Base-by-base conservation (phyloP, 345 rosid species). In the Melastoma malabathricum region DNA sequence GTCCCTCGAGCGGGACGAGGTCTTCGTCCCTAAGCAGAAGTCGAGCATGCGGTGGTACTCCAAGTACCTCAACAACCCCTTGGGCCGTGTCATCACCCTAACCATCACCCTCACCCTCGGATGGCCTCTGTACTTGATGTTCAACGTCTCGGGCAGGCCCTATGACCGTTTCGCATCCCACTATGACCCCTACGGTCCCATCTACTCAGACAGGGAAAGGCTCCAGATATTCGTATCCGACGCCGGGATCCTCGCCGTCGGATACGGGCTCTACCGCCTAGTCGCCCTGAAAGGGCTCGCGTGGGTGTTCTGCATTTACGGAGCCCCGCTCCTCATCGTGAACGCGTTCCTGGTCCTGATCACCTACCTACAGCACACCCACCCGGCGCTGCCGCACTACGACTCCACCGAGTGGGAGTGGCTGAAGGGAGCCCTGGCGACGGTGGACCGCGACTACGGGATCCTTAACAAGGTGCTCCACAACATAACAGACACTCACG, bases 361-460 rank as follows among this genome's bases (percentile, higher is more conserved):
- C 65, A 89, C 95, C 0, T 89, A 58, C 57, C 66, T 89, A 76
- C 97, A 89, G 65, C 97, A 89, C 74, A 83, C 97, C 17, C 95
- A 89, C 27, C 83, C 84, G 0, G 64, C 95, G 0, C 59, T 86
- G 60, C 97, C 97, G 0, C 97, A 83, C 54, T 89, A 89, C 27
- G 78, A 81, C 61, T 71, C 90, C 7, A 68, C 84, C 0, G 90
- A 81, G 57, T 89, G 97, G 97, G 97, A 86, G 39, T 89, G 97
- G 97, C 57, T 89, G 2, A 69, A 84, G 27, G 97, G 97, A 51
- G 96, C 90, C 39, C 59, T 86, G 43, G 75, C 90, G 8, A 89
- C 97, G 0, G 88, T 81, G 1, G 97, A 89, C 63, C 74, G 94
- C 55, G 94, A 83, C 59, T 89, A 86, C 15, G 97, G 96, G 27